Evolutionary conservation across 164 flowering plant species (phyloP).

Genomic region (Echeveria elegans): DNA sequence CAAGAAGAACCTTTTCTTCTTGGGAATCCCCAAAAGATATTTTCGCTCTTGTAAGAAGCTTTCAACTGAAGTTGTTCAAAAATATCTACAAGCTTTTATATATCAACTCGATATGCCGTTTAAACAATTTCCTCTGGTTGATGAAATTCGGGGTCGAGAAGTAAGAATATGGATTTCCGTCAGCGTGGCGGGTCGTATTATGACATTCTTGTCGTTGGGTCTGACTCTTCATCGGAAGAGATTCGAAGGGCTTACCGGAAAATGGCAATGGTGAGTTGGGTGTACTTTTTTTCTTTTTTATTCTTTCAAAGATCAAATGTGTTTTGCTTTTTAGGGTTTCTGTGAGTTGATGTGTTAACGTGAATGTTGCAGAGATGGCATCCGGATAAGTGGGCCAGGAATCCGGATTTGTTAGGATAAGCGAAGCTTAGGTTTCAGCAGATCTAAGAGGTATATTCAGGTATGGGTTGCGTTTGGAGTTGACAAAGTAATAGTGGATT

Average conservation of each 20-base stretch:
- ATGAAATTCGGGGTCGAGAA: background rate
- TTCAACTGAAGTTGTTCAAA: background rate
- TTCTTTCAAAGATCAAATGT: background rate
- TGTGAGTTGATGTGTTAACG: background rate
- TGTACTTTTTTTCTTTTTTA: conserved; percentile 4
- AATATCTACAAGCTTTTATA: background rate
- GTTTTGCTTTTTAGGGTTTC: background rate
- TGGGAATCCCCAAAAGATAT: conserved; percentile 3
- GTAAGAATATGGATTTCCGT: background rate
- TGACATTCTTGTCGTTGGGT: conserved; percentile 30
- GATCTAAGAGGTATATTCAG: conserved; percentile 87
- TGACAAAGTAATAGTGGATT: background rate
- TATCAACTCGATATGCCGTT: too few species aligned
- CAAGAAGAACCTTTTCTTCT: background rate
- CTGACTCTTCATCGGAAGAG: conserved; percentile 33
- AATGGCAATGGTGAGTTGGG: conserved; percentile 42
- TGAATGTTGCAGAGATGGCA: conserved; percentile 66
- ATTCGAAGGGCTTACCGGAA: conserved; percentile 45
- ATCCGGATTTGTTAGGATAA: conserved; percentile 37
- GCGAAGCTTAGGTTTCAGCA: conserved; percentile 76
- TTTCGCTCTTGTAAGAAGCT: background rate
- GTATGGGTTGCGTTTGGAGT: conserved; percentile 16
- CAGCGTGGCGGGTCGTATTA: conserved; percentile 26
- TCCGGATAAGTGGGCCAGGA: conserved; percentile 68
- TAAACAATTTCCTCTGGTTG: too few species aligned